Conservation (phyloP, 164 flowering plant genomes). For the Magnolia officinalis region DNA sequence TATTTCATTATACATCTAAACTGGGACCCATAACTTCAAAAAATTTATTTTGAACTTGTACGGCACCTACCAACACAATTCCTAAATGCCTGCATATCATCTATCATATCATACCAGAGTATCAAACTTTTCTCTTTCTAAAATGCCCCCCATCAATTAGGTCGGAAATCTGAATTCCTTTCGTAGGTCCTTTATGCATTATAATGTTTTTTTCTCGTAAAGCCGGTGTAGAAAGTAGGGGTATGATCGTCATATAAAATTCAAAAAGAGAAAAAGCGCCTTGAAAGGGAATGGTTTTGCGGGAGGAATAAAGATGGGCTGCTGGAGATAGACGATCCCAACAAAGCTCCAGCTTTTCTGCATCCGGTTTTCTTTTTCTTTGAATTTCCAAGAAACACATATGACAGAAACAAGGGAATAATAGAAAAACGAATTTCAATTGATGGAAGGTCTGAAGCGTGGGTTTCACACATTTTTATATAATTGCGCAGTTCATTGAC, state of each 20-base stretch:
- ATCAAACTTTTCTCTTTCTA: too few relatives aligned
- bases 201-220: too few relatives aligned
- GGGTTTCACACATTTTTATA: neutral
- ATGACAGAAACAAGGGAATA: neutral
- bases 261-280: neutral
- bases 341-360: neutral
- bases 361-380: neutral
- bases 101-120: too few relatives aligned
- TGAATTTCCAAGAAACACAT: neutral
- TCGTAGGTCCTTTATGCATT: too few relatives aligned
- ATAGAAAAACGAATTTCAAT: neutral
- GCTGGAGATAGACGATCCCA: neutral
- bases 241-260: neutral
- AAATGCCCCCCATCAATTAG: too few relatives aligned
- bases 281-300: neutral
- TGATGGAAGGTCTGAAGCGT: neutral
- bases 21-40: too few relatives aligned
- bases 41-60: too few relatives aligned
- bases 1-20: too few relatives aligned
- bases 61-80: too few relatives aligned
- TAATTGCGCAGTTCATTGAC: neutral
- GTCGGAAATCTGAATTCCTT: too few relatives aligned
- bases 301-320: constrained; percentile 2
- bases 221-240: neutral
- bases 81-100: too few relatives aligned